Conservation (phyloP, 495 filamentous ascomycete genomes). For the Paragyromitra xinjiangensis region DNA sequence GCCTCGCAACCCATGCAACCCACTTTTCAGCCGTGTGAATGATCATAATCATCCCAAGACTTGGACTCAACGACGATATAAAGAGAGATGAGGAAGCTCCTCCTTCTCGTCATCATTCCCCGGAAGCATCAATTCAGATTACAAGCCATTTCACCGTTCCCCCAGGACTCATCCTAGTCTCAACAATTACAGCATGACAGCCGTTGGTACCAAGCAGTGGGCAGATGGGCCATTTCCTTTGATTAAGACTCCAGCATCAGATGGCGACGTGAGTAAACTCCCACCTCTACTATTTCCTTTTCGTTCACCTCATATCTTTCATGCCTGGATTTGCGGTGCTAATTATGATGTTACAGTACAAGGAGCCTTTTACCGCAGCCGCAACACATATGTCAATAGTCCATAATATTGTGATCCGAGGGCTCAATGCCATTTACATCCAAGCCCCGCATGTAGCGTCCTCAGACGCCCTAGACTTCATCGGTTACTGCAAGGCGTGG, state of each 20-base stretch:
- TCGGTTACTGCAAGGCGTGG: slow-evolving; percentile 60
- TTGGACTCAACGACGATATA: not conserved
- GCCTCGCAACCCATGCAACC: not conserved
- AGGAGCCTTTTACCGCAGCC: slow-evolving; percentile 54
- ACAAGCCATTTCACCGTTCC: not conserved
- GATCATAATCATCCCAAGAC: not conserved
- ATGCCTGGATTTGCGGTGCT: not conserved
- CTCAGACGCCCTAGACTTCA: slow-evolving; percentile 58
- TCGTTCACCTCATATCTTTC: not conserved
- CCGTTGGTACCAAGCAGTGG: slow-evolving; percentile 59
- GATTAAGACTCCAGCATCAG: slow-evolving; percentile 62
- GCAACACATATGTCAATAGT: slow-evolving; percentile 62
- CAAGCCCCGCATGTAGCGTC: slow-evolving; percentile 61
- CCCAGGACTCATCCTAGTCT: not conserved
- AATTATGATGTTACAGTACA: slow-evolving; percentile 27
- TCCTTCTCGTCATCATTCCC: not conserved
- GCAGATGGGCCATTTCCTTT: slow-evolving; percentile 64
- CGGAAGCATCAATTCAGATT: not conserved
- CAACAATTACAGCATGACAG: slow-evolving; percentile 17
- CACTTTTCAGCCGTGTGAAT: slow-evolving; percentile 7
- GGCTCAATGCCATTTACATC: slow-evolving; percentile 63
- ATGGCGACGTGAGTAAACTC: slow-evolving; percentile 21
- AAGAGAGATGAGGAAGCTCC: not conserved
- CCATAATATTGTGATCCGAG: slow-evolving; percentile 64
- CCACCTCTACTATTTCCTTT: not conserved